phyloP scores from a whole-genome alignment of 176 grass and related monocot genomes.

The Carex littledalei region DNA sequence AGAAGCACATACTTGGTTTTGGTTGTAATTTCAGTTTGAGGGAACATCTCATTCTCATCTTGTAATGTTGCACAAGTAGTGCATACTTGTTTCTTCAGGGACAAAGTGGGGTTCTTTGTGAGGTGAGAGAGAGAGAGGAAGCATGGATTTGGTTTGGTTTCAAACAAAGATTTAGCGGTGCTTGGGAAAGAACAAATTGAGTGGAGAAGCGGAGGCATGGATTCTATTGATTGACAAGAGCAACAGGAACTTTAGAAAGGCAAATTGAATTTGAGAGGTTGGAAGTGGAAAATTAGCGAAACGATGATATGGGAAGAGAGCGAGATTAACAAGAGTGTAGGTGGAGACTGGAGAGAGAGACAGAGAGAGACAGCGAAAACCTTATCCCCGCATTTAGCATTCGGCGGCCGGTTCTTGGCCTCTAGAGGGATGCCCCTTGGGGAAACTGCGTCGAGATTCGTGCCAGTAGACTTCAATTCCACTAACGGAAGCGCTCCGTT shows the following conservation, averaged over 20 bases:
- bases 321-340: too few species aligned
- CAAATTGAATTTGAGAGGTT: too few species aligned
- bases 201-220: neutral
- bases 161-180: neutral
- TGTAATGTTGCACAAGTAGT: neutral
- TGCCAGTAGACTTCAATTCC: too few species aligned
- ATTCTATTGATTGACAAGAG: neutral
- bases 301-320: neutral
- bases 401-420: too few species aligned
- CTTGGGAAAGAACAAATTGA: constrained; percentile 2
- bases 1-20: neutral
- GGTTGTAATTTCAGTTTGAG: neutral
- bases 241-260: too few species aligned
- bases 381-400: too few species aligned
- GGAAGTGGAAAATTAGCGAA: too few species aligned
- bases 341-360: too few species aligned
- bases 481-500: too few species aligned
- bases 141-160: neutral
- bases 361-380: too few species aligned
- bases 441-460: too few species aligned
- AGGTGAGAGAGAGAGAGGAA: neutral
- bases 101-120: neutral
- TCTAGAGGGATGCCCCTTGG: too few species aligned
- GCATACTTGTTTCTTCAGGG: neutral
- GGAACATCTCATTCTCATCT: neutral